Conservation (phyloP, 768 basidiomycete genomes). For the Serendipita sp. region DNA sequence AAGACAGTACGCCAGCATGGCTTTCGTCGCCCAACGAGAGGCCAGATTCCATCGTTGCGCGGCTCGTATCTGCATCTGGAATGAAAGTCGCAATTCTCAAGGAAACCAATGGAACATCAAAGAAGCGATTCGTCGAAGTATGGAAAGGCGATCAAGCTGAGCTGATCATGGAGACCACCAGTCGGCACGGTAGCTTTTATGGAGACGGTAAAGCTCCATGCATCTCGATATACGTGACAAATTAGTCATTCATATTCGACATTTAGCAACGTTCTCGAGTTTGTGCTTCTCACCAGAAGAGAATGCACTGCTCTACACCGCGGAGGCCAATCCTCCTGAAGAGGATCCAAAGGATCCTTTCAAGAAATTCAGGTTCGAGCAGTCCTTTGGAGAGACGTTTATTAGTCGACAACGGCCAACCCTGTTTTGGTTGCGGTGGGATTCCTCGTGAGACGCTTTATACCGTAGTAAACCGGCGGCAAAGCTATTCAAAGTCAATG, state of each 20-base stretch:
- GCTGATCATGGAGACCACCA: constrained; percentile 39
- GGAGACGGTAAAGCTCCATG: constrained; percentile 49
- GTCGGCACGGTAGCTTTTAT: constrained; percentile 43
- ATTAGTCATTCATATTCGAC: no score
- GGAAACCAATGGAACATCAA: constrained; percentile 17
- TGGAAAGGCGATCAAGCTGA: constrained; percentile 34
- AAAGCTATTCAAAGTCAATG: neutral
- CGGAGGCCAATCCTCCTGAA: constrained; percentile 34
- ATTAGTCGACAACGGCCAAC: constrained; percentile 35
- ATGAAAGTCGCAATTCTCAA: constrained; percentile 33
- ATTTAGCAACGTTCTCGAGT: constrained; percentile 38
- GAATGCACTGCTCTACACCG: constrained; percentile 39
- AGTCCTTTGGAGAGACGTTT: constrained; percentile 49
- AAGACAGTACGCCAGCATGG: neutral
- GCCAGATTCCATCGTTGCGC: constrained; percentile 18
- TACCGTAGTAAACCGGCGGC: neutral
- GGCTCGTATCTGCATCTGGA: constrained; percentile 28
- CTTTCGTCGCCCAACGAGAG: neutral
- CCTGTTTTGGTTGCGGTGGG: constrained; percentile 40
- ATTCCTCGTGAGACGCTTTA: neutral
- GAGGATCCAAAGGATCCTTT: constrained; percentile 17
- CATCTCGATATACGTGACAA: no score
- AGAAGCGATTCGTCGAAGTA: constrained; percentile 43
- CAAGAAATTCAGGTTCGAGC: constrained; percentile 37
- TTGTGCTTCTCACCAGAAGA: constrained; percentile 42